Evolutionary conservation across 2,329 filamentous ascomycete genomes (phyloP), one percentile per base, ranked within the genome.

Genomic region (Colletotrichum horii): DNA sequence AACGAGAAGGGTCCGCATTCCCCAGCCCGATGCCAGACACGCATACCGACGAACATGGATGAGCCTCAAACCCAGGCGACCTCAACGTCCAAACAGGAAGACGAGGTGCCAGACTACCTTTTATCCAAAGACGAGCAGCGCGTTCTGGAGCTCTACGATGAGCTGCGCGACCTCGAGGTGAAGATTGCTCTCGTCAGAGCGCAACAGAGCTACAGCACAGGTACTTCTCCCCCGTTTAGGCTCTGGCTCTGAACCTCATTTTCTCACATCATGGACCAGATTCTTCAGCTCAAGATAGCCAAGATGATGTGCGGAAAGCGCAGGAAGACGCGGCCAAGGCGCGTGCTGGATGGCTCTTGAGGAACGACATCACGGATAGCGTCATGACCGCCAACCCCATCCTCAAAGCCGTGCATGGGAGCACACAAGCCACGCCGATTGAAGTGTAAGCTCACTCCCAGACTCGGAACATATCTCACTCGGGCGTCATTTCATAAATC

Each of bases 351-450:
- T 94, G 95, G 83, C 89, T 91, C 55, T 87, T 96, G 71, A 92
- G 92, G 77, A 93, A 93, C 82, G 92, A 92, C 76, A 92, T 94
- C 26, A 88, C 93, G 26, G 91, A 94, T 76, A 92, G 89, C 62
- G 91, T 95, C 69, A 84, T 97, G 78, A 91, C 92, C 79, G 92
- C 93, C 72, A 93, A 95, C 79, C 95, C 95, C 9, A 92, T 94
- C 55, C 86, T 97, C 73, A 95, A 94, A 80, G 93, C 95, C 8
- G 92, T 96, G 52, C 94, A 97, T 82, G 87, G 90, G 75, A 92
- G 92, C 58, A 90, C 90, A 15, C 89, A 91, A 75, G 90, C 91
- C 22, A 91, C 91, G 3, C 90, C 91, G 60, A 87, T 93, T 68
- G 94, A 97, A 84, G 91, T 92, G 94, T 95, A 88, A 52, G 83